Conservation (phyloP, 163 green algal species). For the Chlamydomonas reinhardtii region DNA sequence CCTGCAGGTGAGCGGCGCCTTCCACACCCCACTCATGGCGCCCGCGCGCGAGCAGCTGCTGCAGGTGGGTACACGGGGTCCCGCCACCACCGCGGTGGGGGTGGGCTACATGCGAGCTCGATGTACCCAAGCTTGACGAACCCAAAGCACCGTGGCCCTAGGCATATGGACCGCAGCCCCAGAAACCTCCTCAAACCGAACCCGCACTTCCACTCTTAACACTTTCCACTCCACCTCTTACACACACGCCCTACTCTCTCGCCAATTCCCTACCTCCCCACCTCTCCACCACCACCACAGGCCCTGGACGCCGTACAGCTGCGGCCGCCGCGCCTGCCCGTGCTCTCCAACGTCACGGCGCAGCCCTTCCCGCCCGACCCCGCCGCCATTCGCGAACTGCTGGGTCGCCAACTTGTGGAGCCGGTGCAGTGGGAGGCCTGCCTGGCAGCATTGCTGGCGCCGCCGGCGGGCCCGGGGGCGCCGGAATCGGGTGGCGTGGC, state of each 20-base stretch:
- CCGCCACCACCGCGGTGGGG: no score
- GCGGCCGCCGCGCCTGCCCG: slow-evolving; percentile 78
- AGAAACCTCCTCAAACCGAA: no score
- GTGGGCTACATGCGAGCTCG: no score
- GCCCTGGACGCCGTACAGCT: slow-evolving; percentile 79
- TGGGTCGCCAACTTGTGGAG: slow-evolving; percentile 91
- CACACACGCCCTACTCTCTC: no score
- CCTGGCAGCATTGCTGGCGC: slow-evolving; percentile 26
- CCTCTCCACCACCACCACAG: slow-evolving; percentile 47
- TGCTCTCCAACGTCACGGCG: slow-evolving; percentile 94
- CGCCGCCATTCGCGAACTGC: slow-evolving; percentile 76
- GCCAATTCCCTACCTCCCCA: no score
- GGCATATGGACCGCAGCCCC: no score
- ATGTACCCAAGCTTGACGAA: no score
- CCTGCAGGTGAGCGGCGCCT: slow-evolving; percentile 85
- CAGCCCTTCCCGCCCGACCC: slow-evolving; percentile 72
- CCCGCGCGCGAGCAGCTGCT: slow-evolving; percentile 79
- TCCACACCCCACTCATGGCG: slow-evolving; percentile 94
- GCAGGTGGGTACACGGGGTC: slow-evolving; percentile 67
- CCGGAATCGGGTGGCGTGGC: slow-evolving; percentile 25
- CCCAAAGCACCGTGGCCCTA: no score
- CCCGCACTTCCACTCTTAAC: no score
- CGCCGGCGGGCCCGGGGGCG: not conserved
- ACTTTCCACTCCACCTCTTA: no score
- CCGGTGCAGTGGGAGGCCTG: slow-evolving; percentile 63